phyloP scores from a whole-genome alignment of 2,329 filamentous ascomycete species.

The Dothiorella sarmentorum region DNA sequence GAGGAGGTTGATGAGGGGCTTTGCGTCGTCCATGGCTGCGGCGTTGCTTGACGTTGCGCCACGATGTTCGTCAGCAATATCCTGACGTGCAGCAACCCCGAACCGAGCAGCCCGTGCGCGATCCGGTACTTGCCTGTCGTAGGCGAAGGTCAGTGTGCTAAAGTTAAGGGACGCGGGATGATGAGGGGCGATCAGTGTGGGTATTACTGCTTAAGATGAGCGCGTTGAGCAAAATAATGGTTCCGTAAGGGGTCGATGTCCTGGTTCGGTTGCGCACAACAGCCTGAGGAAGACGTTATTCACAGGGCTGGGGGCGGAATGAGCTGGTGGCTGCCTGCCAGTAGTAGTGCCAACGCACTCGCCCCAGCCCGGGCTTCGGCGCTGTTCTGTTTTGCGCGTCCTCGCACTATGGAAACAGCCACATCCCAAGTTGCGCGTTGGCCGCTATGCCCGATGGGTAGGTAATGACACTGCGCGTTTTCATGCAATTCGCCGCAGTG shows the following conservation, averaged over 20 bases:
- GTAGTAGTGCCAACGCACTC: no score
- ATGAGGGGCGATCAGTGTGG: conserved; percentile 10
- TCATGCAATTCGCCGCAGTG: not conserved
- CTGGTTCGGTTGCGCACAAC: not conserved
- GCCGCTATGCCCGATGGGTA: not conserved
- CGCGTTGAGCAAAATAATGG: conserved; percentile 9
- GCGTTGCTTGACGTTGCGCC: conserved; percentile 4
- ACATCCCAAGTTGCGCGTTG: not conserved
- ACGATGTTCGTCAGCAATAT: conserved; percentile 4
- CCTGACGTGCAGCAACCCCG: no score
- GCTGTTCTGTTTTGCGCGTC: no score
- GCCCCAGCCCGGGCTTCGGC: no score
- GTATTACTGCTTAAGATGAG: conserved; percentile 13
- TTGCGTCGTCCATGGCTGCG: not conserved
- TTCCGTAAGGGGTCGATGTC: not conserved
- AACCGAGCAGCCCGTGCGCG: no score
- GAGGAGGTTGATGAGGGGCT: conserved; percentile 58
- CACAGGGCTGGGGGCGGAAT: not conserved
- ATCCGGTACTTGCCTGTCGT: not conserved
- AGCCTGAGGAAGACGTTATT: not conserved
- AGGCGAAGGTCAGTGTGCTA: not conserved
- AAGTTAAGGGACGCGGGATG: not conserved
- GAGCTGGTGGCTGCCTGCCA: no score
- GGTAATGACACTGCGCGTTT: not conserved
- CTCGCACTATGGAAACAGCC: not conserved